Evolutionary conservation across 73 alveolate species (phyloP).

Genomic region (Tetrahymena borealis): DNA sequence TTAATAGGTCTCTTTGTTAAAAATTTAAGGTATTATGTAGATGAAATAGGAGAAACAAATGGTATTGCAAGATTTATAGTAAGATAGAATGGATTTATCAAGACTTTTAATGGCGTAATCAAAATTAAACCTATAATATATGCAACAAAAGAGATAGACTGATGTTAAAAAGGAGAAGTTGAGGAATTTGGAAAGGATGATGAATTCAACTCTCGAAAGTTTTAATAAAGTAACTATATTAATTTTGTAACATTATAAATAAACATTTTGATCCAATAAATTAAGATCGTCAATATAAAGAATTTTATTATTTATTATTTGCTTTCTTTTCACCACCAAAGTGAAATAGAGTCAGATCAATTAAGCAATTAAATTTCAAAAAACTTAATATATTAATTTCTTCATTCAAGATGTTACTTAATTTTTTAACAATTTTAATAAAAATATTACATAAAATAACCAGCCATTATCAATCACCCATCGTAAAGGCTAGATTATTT

Average conservation of each 20-base stretch:
- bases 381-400: no score
- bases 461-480: no score
- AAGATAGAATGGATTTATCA: neutral
- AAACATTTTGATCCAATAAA: neutral
- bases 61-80: neutral
- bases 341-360: no score
- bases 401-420: no score
- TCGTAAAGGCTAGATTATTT: no score
- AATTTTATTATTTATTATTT: no score
- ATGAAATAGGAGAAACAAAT: neutral
- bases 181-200: neutral
- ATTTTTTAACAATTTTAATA: no score
- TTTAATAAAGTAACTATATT: neutral
- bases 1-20: neutral
- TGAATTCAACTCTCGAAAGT: neutral
- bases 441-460: no score
- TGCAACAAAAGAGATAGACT: neutral
- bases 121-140: neutral
- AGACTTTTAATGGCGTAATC: neutral
- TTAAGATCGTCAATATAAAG: no score
- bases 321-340: no score
- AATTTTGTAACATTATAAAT: neutral
- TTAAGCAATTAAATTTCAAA: no score
- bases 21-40: neutral
- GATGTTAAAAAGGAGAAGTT: neutral